Evolutionary conservation across 1,284 basidiomycete genomes (phyloP), one percentile per base, ranked within the genome.

Genomic region (Inonotus obliquus): DNA sequence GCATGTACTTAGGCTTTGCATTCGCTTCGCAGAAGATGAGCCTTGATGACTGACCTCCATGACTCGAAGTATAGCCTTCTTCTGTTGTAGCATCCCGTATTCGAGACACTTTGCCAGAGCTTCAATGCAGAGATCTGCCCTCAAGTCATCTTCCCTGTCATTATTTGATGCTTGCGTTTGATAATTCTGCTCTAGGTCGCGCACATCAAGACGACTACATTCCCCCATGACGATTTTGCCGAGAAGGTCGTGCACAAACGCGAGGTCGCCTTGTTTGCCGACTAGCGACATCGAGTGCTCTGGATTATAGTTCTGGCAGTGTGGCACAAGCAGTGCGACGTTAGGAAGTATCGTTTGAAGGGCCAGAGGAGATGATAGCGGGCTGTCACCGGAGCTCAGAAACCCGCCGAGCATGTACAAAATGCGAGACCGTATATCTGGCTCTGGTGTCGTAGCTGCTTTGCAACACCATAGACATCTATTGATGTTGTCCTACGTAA

Each of bases 401-500:
- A 85, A 68, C n/a, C 76, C 71, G 61, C 77, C 79, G 11, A 89
- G 72, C 10, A 73, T 72, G 17, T 75, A 75, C 17, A 88, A 65
- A 35, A 86, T 73, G 19, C 81, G 78, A 32, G 76, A 74, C 25
- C 83, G 77, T 58, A 79, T 71, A 9, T 67, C 66, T 11, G 77
- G 77, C 11, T 75, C 66, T 25, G 59, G 67, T 13, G 76, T 73
- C 4, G 75, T 71, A 0, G 78, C 81, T 2, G 85, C 85, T 67
- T 81, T 82, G 65, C 82, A 83, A 67, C 86, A 89, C 87, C 87
- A 90, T 29, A 86, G 65, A 65, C 79, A 82, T 19, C 87, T 80
- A 61, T 84, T 82, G 11, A 86, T 63, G 70, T 81, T 77, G 4
- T 71, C 74, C 84, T 85, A 65, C 14, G 57, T 11, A 49, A 57